Percentiles rank a stretch among this genome's conserved stretches.
These are phyloP conservation scores for Xerocomellus chrysenteron DNA, from an alignment of 768 basidiomycete genomes.

Conservation along the genomic window DNA sequence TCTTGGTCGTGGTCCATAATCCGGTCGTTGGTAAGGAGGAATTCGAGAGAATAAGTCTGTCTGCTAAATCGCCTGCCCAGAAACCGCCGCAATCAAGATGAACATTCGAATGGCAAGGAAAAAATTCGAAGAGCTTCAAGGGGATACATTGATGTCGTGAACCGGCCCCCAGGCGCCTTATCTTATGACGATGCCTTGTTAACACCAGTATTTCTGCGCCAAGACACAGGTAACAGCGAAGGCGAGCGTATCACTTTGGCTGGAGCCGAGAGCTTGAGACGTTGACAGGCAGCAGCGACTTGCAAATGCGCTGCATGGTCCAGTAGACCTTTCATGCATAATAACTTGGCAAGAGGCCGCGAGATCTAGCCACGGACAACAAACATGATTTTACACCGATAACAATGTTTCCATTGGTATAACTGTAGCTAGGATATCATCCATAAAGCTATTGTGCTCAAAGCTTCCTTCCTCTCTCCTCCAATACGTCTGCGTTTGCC, in stretches of 20 bases:
- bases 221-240: neutral
- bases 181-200: neutral
- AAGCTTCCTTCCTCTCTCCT: neutral
- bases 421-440: slow-evolving; percentile 9
- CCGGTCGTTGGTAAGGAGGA: slow-evolving; percentile 72
- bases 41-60: neutral
- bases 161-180: neutral
- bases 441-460: neutral
- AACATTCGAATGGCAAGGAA: slow-evolving; percentile 84
- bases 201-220: neutral
- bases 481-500: slow-evolving; percentile 52
- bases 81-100: slow-evolving; percentile 83
- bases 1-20: slow-evolving; percentile 86
- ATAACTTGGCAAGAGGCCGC: neutral
- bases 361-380: neutral
- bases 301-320: neutral
- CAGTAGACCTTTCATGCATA: neutral
- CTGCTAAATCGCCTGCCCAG: slow-evolving; percentile 39
- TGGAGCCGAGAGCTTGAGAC: neutral
- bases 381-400: neutral
- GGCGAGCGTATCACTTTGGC: neutral
- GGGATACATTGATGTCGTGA: slow-evolving; percentile 50
- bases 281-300: neutral
- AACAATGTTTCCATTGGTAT: slow-evolving; percentile 9
- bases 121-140: slow-evolving; percentile 90